phyloP scores from a whole-genome alignment of 179 eudicot genomes.

The Amaranthus tricolor region DNA sequence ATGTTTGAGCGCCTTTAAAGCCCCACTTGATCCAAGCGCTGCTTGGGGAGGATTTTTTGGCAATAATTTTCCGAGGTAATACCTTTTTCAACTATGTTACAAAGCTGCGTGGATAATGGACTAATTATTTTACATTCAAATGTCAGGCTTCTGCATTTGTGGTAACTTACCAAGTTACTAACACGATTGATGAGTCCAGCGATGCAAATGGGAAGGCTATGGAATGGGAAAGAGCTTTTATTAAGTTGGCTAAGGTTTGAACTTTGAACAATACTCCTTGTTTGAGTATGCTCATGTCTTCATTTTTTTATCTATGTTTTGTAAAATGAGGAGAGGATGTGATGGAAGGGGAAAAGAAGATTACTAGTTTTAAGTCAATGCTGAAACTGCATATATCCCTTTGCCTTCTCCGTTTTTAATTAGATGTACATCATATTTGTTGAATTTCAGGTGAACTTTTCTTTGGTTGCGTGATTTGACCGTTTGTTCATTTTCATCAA shows the following conservation, averaged over 20 bases:
- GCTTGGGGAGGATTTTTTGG: constrained; percentile 87
- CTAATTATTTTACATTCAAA: constrained; percentile 15
- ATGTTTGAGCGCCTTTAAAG: constrained; percentile 92
- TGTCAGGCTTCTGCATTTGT: constrained; percentile 89
- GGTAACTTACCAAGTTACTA: constrained; percentile 91
- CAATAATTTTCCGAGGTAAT: constrained; percentile 83
- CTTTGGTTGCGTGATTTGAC: constrained; percentile 8
- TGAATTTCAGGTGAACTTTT: constrained; percentile 7
- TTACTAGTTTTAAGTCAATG: background rate
- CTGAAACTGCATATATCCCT: background rate
- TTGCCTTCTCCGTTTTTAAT: background rate
- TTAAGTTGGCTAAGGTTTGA: constrained; percentile 86
- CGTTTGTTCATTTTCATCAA: constrained; percentile 13
- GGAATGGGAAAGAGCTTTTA: constrained; percentile 94
- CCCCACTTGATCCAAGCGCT: constrained; percentile 94
- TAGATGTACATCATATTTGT: background rate
- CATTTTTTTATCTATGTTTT: background rate
- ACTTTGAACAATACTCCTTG: background rate
- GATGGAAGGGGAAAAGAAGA: background rate
- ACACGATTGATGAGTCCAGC: constrained; percentile 59
- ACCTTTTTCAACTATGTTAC: constrained; percentile 3
- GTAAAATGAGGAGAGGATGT: background rate
- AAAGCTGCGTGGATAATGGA: constrained; percentile 11
- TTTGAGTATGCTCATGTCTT: background rate
- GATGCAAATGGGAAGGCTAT: constrained; percentile 62